Conservation (phyloP, 352 stramenopile species). For the Globisporangium spiculum region DNA sequence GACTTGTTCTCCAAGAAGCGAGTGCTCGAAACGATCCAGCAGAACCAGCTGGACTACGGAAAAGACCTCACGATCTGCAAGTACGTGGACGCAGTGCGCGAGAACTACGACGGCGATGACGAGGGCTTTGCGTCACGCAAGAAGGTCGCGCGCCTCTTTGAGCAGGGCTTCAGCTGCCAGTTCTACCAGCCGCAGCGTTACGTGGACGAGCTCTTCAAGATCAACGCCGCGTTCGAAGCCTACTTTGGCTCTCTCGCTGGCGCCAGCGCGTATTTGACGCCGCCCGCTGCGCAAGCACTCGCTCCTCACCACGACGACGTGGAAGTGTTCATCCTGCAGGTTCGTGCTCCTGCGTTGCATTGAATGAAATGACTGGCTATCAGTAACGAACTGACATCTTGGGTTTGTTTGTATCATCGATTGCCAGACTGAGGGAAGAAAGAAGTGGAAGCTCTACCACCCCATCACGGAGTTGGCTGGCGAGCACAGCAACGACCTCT, state of each 20-base stretch:
- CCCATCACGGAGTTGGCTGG: slow-evolving; percentile 68
- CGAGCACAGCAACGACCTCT: slow-evolving; percentile 78
- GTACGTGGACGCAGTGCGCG: slow-evolving; percentile 62
- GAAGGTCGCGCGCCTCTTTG: slow-evolving; percentile 58
- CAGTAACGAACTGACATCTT: background rate
- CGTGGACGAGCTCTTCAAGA: slow-evolving; percentile 59
- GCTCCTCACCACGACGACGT: slow-evolving; percentile 85
- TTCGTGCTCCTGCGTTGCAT: background rate
- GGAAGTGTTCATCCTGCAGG: slow-evolving; percentile 81
- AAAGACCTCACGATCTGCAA: slow-evolving; percentile 75
- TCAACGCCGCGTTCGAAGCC: slow-evolving; percentile 81
- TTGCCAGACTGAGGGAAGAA: slow-evolving; percentile 70
- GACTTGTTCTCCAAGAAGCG: slow-evolving; percentile 67
- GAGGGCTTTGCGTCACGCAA: slow-evolving; percentile 47
- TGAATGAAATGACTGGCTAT: background rate
- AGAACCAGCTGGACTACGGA: slow-evolving; percentile 52
- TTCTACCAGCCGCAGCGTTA: slow-evolving; percentile 89
- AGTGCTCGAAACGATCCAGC: slow-evolving; percentile 59
- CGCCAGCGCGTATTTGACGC: slow-evolving; percentile 79
- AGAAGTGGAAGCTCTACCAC: slow-evolving; percentile 88
- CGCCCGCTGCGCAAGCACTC: slow-evolving; percentile 74
- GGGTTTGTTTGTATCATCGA: background rate
- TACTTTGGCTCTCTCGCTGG: slow-evolving; percentile 75
- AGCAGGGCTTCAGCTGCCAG: slow-evolving; percentile 79
- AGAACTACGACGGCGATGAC: slow-evolving; percentile 64